Percentiles rank a stretch among this genome's conserved stretches.
Conservation (phyloP, 2,329 filamentous ascomycete species). For the Pyrenochaeta sp. region DNA sequence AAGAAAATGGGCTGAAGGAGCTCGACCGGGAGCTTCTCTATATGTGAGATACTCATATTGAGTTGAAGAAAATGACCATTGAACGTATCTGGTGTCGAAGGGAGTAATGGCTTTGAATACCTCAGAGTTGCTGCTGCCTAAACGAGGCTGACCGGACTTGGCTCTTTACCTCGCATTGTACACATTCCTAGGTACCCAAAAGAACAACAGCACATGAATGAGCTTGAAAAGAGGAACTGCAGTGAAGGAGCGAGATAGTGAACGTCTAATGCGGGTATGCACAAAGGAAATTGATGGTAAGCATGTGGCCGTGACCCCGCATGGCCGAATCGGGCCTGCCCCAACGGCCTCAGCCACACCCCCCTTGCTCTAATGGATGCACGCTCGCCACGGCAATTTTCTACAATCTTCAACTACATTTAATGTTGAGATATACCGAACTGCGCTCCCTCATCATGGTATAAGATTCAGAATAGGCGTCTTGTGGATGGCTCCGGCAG, state of each 20-base stretch:
- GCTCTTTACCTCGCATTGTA: not conserved
- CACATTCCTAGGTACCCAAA: not conserved
- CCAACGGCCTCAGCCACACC: no score
- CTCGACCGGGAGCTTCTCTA: slow-evolving; percentile 60
- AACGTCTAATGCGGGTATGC: not conserved
- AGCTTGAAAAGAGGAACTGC: no score
- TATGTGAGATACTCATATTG: slow-evolving; percentile 26
- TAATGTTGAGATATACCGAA: no score
- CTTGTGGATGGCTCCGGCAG: no score
- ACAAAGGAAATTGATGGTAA: not conserved
- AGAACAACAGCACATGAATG: no score
- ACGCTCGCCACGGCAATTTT: no score
- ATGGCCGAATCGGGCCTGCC: no score
- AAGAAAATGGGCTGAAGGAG: slow-evolving; percentile 63
- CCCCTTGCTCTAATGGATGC: no score
- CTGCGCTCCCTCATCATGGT: no score
- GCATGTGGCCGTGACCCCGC: not conserved
- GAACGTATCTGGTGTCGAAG: not conserved
- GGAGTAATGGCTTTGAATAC: not conserved
- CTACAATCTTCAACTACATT: no score
- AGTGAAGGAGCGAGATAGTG: no score
- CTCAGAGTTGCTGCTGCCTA: not conserved
- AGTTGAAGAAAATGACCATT: not conserved
- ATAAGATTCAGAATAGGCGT: no score
- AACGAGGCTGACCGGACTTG: not conserved